These are phyloP conservation scores for Penicillium sp. DNA, from an alignment of 2,329 filamentous ascomycete species.

Conservation along the genomic window DNA sequence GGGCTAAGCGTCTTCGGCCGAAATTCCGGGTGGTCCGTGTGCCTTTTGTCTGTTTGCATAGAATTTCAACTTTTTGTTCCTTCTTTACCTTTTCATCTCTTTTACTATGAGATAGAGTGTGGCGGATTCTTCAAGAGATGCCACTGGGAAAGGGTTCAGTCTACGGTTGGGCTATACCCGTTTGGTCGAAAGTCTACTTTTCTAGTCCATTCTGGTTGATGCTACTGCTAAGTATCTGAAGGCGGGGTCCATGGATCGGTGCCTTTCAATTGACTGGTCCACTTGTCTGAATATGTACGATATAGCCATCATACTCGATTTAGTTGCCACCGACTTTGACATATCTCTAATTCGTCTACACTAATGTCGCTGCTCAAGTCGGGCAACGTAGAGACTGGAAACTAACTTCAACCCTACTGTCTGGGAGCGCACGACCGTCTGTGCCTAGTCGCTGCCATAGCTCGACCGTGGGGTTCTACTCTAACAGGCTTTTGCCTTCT, in stretches of 20 bases:
- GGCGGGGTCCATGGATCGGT: neutral
- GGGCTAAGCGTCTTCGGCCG: constrained; percentile 3
- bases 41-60: neutral
- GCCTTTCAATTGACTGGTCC: neutral
- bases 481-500: constrained; percentile 3
- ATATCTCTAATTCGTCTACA: constrained; percentile 3
- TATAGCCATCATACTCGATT: neutral
- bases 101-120: neutral
- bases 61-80: neutral
- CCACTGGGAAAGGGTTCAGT: neutral
- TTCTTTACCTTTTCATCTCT: neutral
- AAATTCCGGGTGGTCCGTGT: neutral
- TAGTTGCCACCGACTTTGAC: constrained; percentile 1
- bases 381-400: neutral
- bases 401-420: neutral
- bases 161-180: neutral
- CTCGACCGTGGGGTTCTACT: neutral
- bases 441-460: neutral
- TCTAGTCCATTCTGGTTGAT: too few species aligned
- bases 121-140: neutral
- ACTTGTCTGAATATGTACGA: neutral
- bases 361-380: neutral
- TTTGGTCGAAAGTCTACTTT: neutral
- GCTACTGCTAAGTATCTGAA: neutral
- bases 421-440: constrained; percentile 2